Evolutionary conservation across 352 stramenopile genomes (phyloP), one percentile per base, ranked within the genome.

Genomic region (Phytophthora vignae): DNA sequence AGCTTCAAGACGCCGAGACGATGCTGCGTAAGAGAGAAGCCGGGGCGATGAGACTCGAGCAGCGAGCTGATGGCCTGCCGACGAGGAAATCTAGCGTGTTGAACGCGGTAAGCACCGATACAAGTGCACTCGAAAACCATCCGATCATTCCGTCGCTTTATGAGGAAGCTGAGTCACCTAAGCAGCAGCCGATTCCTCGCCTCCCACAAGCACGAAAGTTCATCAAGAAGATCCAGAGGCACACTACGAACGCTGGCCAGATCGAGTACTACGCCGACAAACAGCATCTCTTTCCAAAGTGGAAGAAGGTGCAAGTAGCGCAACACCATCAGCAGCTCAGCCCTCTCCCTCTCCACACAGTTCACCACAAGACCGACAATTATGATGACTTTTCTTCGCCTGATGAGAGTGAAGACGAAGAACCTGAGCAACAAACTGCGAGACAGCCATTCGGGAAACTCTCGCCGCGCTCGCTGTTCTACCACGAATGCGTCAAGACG

Each of bases 211-310:
- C 84, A 14, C 55, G 84, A 77, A 90, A 89, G 80, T 79, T 84
- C 31, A 84, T 90, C 25, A 90, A 83, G 38, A 76, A 89, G 27
- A 90, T 90, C 42, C 81, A 91, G 58, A 71, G 76, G 33, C 79
- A 90, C 55, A 83, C 78, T 10, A 87, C 83, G 0, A 77, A 75
- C 15, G 58, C 84, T 14, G 84, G 83, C 1, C 84, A 94, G 59
- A 92, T 91, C 44, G 73, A 85, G 58, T 90, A 82, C 59, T 92
- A 91, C 48, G 66, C 80, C 5, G 79, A 94, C 74, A 94, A 92
- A 54, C 76, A 82, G 27, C 83, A 90, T 36, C 75, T 94, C n/a
- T 90, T 94, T 12, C 69, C 69, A 1, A 94, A 94, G 58, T 94
- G 87, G 87, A 87, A 88, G 40, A 91, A 89, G 49, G 73, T 94